These are phyloP conservation scores for Graphilbum sp. DNA, from an alignment of 2,329 filamentous ascomycete species.

Conservation along the genomic window DNA sequence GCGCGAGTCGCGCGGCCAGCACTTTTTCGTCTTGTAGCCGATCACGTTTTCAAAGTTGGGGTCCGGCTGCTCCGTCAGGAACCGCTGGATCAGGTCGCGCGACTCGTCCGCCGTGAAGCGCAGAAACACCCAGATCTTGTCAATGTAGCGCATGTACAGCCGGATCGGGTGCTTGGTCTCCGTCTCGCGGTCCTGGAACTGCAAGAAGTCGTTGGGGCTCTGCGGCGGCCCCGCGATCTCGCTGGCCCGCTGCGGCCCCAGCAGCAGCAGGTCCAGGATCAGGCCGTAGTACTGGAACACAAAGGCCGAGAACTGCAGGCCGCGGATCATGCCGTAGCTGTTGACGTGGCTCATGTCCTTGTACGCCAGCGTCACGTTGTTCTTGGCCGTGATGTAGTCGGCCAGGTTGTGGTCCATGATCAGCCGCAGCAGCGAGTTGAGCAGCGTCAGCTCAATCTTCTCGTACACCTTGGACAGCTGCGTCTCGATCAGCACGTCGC, in stretches of 20 bases:
- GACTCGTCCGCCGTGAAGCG: slow-evolving; percentile 90
- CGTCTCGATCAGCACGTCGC: slow-evolving; percentile 97
- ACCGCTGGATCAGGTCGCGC: slow-evolving; percentile 87
- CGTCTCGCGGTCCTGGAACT: slow-evolving; percentile 85
- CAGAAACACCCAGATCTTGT: slow-evolving; percentile 97
- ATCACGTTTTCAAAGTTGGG: slow-evolving; percentile 99
- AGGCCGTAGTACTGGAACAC: slow-evolving; percentile 98
- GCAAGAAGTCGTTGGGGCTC: slow-evolving; percentile 90
- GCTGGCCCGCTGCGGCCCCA: slow-evolving; percentile 89
- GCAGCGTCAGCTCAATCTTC: slow-evolving; percentile 91
- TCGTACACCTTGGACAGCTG: slow-evolving; percentile 98
- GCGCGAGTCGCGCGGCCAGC: slow-evolving; percentile 92
- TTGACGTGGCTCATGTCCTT: slow-evolving; percentile 99
- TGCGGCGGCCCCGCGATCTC: slow-evolving; percentile 92
- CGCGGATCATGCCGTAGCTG: slow-evolving; percentile 95
- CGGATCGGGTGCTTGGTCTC: slow-evolving; percentile 91
- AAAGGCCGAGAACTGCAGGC: slow-evolving; percentile 93
- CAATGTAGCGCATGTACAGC: slow-evolving; percentile 94
- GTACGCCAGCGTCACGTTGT: slow-evolving; percentile 97
- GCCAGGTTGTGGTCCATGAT: slow-evolving; percentile 99
- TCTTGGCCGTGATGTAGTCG: slow-evolving; percentile 98
- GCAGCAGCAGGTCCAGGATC: slow-evolving; percentile 79
- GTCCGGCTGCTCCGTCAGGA: slow-evolving; percentile 94
- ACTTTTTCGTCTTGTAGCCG: slow-evolving; percentile 98
- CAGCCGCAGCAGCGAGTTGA: slow-evolving; percentile 80